Evolutionary conservation across 805 yeast species (phyloP), one percentile per base, ranked within the genome.

Genomic region (Cyberlindnera bimundalis): DNA sequence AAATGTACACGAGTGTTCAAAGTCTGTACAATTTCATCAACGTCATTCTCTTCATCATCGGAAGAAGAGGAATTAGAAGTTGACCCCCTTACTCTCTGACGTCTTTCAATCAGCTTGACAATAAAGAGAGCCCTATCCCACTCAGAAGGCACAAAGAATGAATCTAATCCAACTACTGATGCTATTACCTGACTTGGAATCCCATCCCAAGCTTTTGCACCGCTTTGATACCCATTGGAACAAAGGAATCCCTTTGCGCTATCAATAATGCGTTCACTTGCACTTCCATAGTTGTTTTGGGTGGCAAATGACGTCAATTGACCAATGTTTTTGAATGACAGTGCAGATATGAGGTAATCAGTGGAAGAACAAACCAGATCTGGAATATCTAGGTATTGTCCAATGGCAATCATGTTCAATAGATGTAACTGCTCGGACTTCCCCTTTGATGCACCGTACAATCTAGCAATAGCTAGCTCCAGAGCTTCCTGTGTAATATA

Each of bases 61-160:
- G 18, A 13, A 1, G 8, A 5, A n/a, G 29, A 13, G n/a, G n/a
- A n/a, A n/a, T n/a, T n/a, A 4, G 31, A 16, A 18, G 14, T 6
- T n/a, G 28, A 1, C 6, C 15, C 20, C 11, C 36, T 17, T 12
- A n/a, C 16, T n/a, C 27, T 38, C 29, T 48, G 42, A 24, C 71
- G 47, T 52, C 71, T 54, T 44, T 68, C 71, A 29, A 71, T 60
- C 33, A 73, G 49, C 32, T 60, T 65, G 27, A 72, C 66, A 3
- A 70, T 61, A 45, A 76, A 75, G 21, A 70, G 45, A 31, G 76
- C 72, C 38, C 82, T 60, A 31, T 74, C 79, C 78, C 78, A 74
- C 52, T 76, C 82, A 2, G 67, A 65, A 2, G 76, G 75, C 5
- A 74, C 74, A 52, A 71, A 76, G 47, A 76, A 76, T 16, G 69